Evolutionary conservation across 371 early-diverging fungal species (phyloP).

Genomic region (Saksenaea oblongispora): DNA sequence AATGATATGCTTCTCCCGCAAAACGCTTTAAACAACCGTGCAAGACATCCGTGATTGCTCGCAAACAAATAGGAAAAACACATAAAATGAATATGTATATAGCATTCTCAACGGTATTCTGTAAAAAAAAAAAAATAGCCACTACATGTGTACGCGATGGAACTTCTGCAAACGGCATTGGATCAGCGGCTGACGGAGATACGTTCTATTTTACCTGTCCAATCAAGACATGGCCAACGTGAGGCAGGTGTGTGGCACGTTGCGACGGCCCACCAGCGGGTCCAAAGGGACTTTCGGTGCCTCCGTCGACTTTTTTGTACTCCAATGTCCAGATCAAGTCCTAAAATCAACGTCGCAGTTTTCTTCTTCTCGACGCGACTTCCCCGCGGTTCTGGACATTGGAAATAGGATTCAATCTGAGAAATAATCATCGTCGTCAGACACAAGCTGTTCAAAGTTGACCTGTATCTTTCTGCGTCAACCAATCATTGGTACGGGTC

Average conservation of each 20-base stretch:
- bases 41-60: too few relatives aligned
- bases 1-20: too few relatives aligned
- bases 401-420: constrained; percentile 36
- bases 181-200: too few relatives aligned
- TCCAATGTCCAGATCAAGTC: constrained; percentile 22
- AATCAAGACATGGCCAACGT: too few relatives aligned
- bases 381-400: constrained; percentile 26
- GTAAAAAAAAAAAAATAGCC: too few relatives aligned
- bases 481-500: background rate
- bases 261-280: constrained; percentile 13
- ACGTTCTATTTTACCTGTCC: too few relatives aligned
- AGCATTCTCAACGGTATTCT: too few relatives aligned
- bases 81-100: too few relatives aligned
- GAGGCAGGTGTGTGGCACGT: background rate
- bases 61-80: too few relatives aligned
- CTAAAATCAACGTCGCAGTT: background rate
- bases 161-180: too few relatives aligned
- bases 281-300: background rate
- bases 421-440: constrained; percentile 45
- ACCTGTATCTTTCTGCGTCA: constrained; percentile 76
- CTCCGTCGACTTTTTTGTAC: constrained; percentile 9
- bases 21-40: too few relatives aligned
- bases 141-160: too few relatives aligned
- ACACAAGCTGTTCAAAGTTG: constrained; percentile 65
- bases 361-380: constrained; percentile 5